A percentile compares a stretch with the other conserved stretches of the same genome.
phyloP scores from a whole-genome alignment of 305 asterid genomes.

The Fraxinus albicans region DNA sequence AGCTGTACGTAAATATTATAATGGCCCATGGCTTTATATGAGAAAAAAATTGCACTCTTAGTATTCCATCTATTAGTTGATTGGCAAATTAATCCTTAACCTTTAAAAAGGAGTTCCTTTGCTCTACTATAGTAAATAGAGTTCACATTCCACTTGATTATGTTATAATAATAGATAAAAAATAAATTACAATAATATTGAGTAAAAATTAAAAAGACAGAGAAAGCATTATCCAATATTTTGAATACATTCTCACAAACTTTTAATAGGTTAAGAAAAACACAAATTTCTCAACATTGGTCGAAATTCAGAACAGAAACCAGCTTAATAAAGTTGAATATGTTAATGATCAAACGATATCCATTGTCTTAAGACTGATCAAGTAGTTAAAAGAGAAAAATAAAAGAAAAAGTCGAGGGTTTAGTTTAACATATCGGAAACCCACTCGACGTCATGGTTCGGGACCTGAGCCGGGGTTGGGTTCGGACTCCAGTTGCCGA shows the following conservation, averaged over 20 bases:
- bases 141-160: too few species aligned
- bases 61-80: not conserved
- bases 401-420: not conserved
- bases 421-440: not conserved
- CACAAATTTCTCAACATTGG: not conserved
- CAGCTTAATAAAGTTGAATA: too few species aligned
- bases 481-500: constrained; percentile 15
- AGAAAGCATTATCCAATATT: too few species aligned
- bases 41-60: not conserved
- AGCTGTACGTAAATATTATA: too few species aligned
- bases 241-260: too few species aligned
- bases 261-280: not conserved
- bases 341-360: not conserved
- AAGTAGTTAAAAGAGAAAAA: not conserved
- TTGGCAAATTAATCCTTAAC: not conserved
- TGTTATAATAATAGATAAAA: too few species aligned
- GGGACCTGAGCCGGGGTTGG: not conserved
- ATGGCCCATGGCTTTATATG: not conserved
- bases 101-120: too few species aligned
- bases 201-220: too few species aligned
- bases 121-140: not conserved
- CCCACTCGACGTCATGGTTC: not conserved
- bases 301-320: not conserved
- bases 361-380: not conserved
- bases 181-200: too few species aligned